Conservation (phyloP, 352 stramenopile species). For the Pythium myriotylum region DNA sequence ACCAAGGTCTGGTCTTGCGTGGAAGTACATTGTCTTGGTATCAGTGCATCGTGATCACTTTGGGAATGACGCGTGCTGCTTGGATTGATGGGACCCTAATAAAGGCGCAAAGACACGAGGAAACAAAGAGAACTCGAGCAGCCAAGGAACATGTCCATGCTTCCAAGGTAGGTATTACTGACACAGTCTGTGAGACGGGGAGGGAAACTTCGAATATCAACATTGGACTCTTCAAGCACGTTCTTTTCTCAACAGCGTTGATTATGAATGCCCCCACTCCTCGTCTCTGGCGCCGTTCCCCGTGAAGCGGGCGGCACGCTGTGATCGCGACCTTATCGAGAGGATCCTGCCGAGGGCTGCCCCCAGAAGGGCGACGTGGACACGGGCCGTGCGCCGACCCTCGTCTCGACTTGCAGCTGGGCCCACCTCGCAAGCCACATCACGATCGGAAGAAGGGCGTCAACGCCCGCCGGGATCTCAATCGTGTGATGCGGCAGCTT, state of each 20-base stretch:
- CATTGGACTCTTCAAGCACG: too few species aligned
- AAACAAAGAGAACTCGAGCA: too few species aligned
- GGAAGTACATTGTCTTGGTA: conserved; percentile 5
- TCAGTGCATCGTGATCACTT: background rate
- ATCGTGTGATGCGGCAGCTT: conserved; percentile 9
- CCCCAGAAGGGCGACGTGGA: background rate
- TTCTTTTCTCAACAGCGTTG: too few species aligned
- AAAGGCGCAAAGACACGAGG: conserved; percentile 6
- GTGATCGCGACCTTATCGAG: conserved; percentile 3
- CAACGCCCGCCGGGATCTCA: conserved; percentile 9
- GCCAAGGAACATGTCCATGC: too few species aligned
- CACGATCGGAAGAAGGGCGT: conserved; percentile 11
- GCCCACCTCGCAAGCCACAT: conserved; percentile 16
- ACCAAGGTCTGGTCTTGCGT: background rate
- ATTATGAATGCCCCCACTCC: too few species aligned
- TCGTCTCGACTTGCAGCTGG: conserved; percentile 4
- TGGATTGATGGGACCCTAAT: too few species aligned
- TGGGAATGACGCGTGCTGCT: too few species aligned
- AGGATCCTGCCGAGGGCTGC: conserved; percentile 1
- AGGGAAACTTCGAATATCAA: too few species aligned
- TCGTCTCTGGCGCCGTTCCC: too few species aligned
- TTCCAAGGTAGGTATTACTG: too few species aligned
- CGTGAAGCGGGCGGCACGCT: too few species aligned
- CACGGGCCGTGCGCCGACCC: conserved; percentile 2
- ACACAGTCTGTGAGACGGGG: too few species aligned